These are phyloP conservation scores for Lachancea cidri DNA, from an alignment of 805 yeast species.

Conservation along the genomic window DNA sequence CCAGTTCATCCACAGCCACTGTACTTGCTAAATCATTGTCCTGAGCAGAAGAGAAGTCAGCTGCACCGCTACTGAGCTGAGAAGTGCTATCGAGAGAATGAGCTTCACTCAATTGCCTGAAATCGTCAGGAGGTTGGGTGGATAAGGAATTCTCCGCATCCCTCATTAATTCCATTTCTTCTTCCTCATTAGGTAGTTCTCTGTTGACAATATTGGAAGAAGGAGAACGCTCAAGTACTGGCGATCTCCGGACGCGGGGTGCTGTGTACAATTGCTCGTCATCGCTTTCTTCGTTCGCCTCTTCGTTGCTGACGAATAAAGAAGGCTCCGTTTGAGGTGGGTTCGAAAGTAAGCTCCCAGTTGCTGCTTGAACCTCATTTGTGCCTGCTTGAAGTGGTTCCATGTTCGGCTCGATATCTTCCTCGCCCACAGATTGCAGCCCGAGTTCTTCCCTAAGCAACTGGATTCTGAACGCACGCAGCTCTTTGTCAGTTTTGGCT, in stretches of 20 bases:
- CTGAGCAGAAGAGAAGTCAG: too few species aligned
- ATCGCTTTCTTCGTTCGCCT: not conserved
- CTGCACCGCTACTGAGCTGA: too few species aligned
- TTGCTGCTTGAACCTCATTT: not conserved
- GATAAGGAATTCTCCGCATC: not conserved
- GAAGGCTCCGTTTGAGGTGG: not conserved
- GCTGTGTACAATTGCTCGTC: not conserved
- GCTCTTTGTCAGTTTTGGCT: slow-evolving; percentile 39
- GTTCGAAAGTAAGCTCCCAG: not conserved
- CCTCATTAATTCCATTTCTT: slow-evolving; percentile 2
- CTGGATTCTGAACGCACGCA: slow-evolving; percentile 40
- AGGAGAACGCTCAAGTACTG: too few species aligned
- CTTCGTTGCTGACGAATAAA: not conserved
- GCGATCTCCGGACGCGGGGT: not conserved
- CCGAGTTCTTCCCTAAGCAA: slow-evolving; percentile 38
- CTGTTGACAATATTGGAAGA: too few species aligned
- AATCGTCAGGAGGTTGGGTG: too few species aligned
- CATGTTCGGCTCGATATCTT: not conserved
- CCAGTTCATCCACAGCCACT: too few species aligned
- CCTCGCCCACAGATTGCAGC: slow-evolving; percentile 6
- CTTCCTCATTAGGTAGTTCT: too few species aligned
- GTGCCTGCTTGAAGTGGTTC: not conserved
- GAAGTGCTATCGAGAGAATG: too few species aligned
- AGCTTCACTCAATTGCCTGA: too few species aligned
- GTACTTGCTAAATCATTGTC: too few species aligned